phyloP scores from a whole-genome alignment of 306 rosid genomes.

The Glycine soja region DNA sequence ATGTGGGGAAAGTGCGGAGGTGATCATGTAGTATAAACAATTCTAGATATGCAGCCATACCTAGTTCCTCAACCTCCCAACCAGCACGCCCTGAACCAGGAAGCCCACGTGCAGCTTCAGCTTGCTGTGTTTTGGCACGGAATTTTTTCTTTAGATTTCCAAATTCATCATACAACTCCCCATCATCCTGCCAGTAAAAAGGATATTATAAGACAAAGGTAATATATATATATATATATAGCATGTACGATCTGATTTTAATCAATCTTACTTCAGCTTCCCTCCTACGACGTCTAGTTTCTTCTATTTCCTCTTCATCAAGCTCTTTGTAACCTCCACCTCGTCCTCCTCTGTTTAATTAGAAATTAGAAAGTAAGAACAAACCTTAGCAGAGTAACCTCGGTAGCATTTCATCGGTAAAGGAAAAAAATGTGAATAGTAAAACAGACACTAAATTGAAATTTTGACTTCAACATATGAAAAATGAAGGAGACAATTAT shows the following conservation, averaged over 20 bases:
- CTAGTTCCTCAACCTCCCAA: constrained; percentile 98
- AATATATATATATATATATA: background rate
- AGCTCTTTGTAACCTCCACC: constrained; percentile 99
- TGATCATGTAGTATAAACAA: constrained; percentile 2
- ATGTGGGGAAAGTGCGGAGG: background rate
- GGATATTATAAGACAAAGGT: constrained; percentile 34
- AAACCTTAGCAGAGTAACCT: constrained; percentile 9
- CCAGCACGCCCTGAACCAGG: constrained; percentile 99
- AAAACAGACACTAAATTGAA: background rate
- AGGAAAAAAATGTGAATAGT: background rate
- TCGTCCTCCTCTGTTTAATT: constrained; percentile 86
- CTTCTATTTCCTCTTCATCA: constrained; percentile 98
- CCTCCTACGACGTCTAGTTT: constrained; percentile 90
- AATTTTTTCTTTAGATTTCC: constrained; percentile 98
- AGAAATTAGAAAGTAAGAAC: constrained; percentile 33
- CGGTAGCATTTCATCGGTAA: background rate
- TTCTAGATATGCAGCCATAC: constrained; percentile 53
- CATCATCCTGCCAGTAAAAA: constrained; percentile 77
- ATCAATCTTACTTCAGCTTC: constrained; percentile 88
- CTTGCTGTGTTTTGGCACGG: constrained; percentile 89
- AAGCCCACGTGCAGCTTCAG: constrained; percentile 75
- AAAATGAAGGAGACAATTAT: constrained; percentile 3
- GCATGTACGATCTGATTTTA: constrained; percentile 22
- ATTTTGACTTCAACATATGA: background rate
- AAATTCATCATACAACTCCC: constrained; percentile 97